Conservation (phyloP, 177 flowering plant genomes). For the Vitis hybrid region DNA sequence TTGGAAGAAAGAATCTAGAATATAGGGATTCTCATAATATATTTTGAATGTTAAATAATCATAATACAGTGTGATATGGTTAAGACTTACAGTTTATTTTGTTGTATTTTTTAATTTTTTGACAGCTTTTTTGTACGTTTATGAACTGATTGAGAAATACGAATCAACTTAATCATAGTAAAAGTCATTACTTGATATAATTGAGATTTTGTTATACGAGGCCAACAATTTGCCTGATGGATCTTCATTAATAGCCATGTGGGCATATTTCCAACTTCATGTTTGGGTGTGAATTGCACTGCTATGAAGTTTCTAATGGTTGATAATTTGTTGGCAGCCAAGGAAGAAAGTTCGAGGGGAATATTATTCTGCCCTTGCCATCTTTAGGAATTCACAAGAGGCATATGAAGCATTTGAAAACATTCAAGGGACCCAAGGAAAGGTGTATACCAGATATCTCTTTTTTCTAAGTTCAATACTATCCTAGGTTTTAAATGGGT, state of each 20-base stretch:
- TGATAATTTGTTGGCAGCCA: constrained; percentile 44
- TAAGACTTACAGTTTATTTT: too few species aligned
- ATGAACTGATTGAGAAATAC: too few species aligned
- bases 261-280: neutral
- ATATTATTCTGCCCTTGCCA: constrained; percentile 50
- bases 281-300: neutral
- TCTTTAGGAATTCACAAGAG: constrained; percentile 48
- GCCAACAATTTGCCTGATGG: neutral
- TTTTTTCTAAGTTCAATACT: neutral
- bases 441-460: constrained; percentile 36
- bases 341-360: constrained; percentile 29
- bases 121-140: too few species aligned
- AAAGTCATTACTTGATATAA: too few species aligned
- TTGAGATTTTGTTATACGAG: too few species aligned
- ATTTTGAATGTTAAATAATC: too few species aligned
- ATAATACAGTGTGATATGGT: too few species aligned
- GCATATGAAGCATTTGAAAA: constrained; percentile 59
- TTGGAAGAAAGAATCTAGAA: too few species aligned
- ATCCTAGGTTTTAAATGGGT: neutral
- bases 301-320: constrained; percentile 5
- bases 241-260: neutral
- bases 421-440: constrained; percentile 35
- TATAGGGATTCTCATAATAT: too few species aligned
- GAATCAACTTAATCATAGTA: too few species aligned
- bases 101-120: too few species aligned